Conservation (phyloP, 371 early-diverging fungal genomes). For the Rhizopus arrhizus region DNA sequence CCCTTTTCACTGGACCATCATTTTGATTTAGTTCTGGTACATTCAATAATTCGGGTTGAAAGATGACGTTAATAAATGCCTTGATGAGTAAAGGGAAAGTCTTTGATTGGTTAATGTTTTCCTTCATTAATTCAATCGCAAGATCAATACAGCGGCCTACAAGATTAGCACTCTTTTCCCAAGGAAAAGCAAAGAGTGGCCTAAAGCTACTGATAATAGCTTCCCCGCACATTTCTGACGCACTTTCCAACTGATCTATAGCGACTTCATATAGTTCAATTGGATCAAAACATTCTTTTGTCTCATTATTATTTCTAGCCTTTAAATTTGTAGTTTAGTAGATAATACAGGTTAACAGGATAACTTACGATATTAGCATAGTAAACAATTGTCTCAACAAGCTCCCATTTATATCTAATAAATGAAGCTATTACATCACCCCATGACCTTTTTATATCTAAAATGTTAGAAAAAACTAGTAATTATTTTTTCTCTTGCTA, state of each 20-base stretch:
- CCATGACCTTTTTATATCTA: conserved; percentile 29
- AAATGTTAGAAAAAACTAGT: neutral
- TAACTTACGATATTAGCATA: conserved; percentile 28
- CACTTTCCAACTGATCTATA: conserved; percentile 48
- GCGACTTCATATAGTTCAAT: conserved; percentile 34
- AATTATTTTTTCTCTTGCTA: neutral
- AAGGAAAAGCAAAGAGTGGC: conserved; percentile 31
- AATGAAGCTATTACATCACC: conserved; percentile 41
- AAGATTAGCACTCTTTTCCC: conserved; percentile 38
- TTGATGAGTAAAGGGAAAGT: conserved; percentile 40
- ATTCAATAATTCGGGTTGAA: conserved; percentile 40
- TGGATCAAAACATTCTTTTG: conserved; percentile 32
- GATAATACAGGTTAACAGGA: neutral
- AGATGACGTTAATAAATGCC: conserved; percentile 37
- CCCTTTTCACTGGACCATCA: conserved; percentile 47
- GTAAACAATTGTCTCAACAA: conserved; percentile 30
- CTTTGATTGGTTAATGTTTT: conserved; percentile 42
- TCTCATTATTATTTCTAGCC: neutral
- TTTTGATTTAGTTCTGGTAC: conserved; percentile 33
- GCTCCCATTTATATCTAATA: conserved; percentile 46
- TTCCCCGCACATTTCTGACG: conserved; percentile 42
- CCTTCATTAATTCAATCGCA: conserved; percentile 40
- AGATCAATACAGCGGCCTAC: conserved; percentile 33
- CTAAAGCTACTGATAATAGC: conserved; percentile 41
- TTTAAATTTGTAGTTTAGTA: neutral